Evolutionary conservation across 2,329 filamentous ascomycete species (phyloP).

Genomic region (Cercospora janseana): DNA sequence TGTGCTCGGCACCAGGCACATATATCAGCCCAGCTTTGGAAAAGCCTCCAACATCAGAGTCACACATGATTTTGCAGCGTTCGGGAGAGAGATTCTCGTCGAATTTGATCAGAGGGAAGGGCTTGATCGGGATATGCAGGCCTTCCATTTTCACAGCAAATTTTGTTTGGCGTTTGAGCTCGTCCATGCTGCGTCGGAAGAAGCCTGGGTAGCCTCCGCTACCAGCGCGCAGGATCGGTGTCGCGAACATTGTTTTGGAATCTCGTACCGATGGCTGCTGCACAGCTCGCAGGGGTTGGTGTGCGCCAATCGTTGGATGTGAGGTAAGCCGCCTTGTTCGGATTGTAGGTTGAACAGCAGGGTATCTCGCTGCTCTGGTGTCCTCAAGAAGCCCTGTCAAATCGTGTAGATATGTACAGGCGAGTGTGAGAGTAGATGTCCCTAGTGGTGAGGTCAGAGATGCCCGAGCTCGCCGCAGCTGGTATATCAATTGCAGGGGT

Average conservation of each 20-base stretch:
- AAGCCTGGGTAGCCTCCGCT: conserved; percentile 47
- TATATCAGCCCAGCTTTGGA: conserved; percentile 72
- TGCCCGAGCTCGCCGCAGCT: conserved; percentile 10
- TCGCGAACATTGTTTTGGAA: conserved; percentile 23
- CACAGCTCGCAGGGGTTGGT: no score
- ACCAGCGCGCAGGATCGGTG: conserved; percentile 24
- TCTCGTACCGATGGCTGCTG: no score
- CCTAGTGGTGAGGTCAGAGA: conserved; percentile 9
- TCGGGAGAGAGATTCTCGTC: conserved; percentile 46
- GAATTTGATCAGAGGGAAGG: conserved; percentile 66
- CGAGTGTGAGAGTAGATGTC: background rate
- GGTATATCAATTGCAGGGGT: background rate
- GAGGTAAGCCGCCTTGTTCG: no score
- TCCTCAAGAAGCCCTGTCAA: no score
- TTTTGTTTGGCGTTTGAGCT: conserved; percentile 56
- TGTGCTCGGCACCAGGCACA: conserved; percentile 29
- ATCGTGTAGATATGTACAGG: background rate
- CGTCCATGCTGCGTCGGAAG: conserved; percentile 57
- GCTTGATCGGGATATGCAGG: conserved; percentile 62
- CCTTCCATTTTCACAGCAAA: conserved; percentile 67
- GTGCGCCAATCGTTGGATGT: no score
- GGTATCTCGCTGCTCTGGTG: no score
- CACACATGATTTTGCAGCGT: conserved; percentile 73
- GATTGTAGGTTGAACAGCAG: no score
- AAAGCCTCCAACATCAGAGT: conserved; percentile 79